A percentile compares a stretch with the other conserved stretches of the same genome.
Evolutionary conservation across 768 basidiomycete species (phyloP).

Genomic region (Lyophyllum atratum): DNA sequence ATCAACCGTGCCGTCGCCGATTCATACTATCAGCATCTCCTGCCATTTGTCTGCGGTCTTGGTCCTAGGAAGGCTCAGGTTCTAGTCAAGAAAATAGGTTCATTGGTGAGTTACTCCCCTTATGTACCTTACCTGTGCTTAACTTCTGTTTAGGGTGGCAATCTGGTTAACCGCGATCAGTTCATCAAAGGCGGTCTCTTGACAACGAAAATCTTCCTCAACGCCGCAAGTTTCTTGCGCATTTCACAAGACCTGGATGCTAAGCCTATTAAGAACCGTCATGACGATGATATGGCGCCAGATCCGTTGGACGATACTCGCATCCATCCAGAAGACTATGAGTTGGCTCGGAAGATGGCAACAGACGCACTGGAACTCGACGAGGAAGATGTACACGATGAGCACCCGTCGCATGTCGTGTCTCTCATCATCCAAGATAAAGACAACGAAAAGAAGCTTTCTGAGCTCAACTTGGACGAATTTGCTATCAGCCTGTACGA

Average conservation of each 20-base stretch:
- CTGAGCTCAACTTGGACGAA: slow-evolving; percentile 92
- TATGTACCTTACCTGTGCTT: slow-evolving; percentile 10
- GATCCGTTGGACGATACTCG: slow-evolving; percentile 96
- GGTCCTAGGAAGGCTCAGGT: slow-evolving; percentile 93
- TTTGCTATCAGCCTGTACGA: slow-evolving; percentile 92
- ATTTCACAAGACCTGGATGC: slow-evolving; percentile 74
- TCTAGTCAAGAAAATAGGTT: slow-evolving; percentile 77
- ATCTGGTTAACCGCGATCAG: slow-evolving; percentile 82
- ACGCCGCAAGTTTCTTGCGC: slow-evolving; percentile 89
- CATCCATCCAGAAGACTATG: slow-evolving; percentile 97
- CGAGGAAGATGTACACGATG: slow-evolving; percentile 92
- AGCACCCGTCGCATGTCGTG: slow-evolving; percentile 90
- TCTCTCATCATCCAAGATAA: slow-evolving; percentile 81
- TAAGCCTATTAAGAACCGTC: slow-evolving; percentile 64
- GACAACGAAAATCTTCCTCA: slow-evolving; percentile 88
- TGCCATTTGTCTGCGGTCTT: slow-evolving; percentile 90
- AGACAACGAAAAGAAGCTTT: slow-evolving; percentile 77
- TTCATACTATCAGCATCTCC: slow-evolving; percentile 82
- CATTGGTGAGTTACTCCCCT: slow-evolving; percentile 52
- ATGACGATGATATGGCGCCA: slow-evolving; percentile 67
- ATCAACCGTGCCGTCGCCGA: slow-evolving; percentile 93
- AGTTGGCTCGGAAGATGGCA: slow-evolving; percentile 97
- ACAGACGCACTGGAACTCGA: slow-evolving; percentile 97
- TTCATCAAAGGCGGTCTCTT: slow-evolving; percentile 81
- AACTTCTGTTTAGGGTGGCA: slow-evolving; percentile 66